Base-by-base conservation (phyloP, 371 early-diverging fungal genomes). In the Lichtheimia corymbifera region DNA sequence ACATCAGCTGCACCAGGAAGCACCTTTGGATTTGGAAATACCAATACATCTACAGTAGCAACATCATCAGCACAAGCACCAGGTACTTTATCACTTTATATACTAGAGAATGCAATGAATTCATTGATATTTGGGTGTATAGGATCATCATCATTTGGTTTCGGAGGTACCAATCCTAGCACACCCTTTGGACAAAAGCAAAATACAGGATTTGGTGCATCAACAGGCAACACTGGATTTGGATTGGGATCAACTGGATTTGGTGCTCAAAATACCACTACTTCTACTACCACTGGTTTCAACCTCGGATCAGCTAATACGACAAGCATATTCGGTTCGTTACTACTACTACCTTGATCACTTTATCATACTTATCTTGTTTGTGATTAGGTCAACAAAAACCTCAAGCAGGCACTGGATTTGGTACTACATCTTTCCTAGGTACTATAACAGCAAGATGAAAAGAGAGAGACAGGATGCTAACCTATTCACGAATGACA, bases 181-280 rank as follows among this genome's bases (percentile, higher is more conserved):
- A 11, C 35, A 35, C 4, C 35, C 35, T 35, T 35, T 35, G 35
- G 35, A 47, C 47, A 22, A 47, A 47, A 18, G 47, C 47, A 47
- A 11, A 35, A 24, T 24, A 24, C 28, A 27, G 65, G 65, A 18
- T 60, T 65, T 42, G 57, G 61, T 6, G 15, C 22, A 14, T 56
- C 5, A 20, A 52, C 15, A 17, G 2, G 35, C 51, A 20, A 40
- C 65, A 55, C 20, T 43, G 50, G 54, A 50, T 11, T n/a, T 15
- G 18, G 49, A 22, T 11, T 18, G 27, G 18, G 35, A 56, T 47
- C 63, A 0, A 50, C 63, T 7, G 63, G 58, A 11, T 50, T 55
- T 49, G 50, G 47, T 22, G 47, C 15, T 55, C 55, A 53, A 18
- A 35, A n/a, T n/a, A 22, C 47, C 41, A 55, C 9, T 18, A 55